Percentiles rank a stretch among this genome's conserved stretches.
These are phyloP conservation scores for Paraglomus occultum DNA, from an alignment of 192 early-diverging fungal genomes.

Conservation along the genomic window DNA sequence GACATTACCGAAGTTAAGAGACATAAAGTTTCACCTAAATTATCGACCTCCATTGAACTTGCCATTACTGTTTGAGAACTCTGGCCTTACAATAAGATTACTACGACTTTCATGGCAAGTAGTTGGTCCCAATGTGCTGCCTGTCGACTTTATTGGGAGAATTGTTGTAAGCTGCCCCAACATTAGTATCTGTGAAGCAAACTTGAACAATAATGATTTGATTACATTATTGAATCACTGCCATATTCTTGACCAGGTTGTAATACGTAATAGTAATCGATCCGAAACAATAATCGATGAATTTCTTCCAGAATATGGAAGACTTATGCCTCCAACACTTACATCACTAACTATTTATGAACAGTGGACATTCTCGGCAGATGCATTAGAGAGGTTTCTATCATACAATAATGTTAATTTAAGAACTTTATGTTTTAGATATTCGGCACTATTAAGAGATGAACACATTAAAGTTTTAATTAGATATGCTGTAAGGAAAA, in stretches of 20 bases:
- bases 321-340: not conserved
- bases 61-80: not conserved
- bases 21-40: not conserved
- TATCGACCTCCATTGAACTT: not conserved
- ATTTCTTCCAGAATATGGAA: constrained; percentile 2
- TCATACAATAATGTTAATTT: not conserved
- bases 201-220: constrained; percentile 17
- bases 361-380: constrained; percentile 6
- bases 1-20: constrained; percentile 4
- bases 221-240: not conserved
- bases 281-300: not conserved
- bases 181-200: not conserved
- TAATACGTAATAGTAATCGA: not conserved
- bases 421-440: not conserved
- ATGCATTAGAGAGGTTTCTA: constrained; percentile 6
- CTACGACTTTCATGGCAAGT: not conserved
- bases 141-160: not conserved
- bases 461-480: not conserved
- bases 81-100: constrained; percentile 1
- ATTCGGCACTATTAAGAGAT: constrained; percentile 8
- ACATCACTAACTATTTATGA: not conserved
- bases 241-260: not conserved
- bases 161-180: constrained; percentile 11
- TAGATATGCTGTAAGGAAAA: not conserved
- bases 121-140: not conserved